Evolutionary conservation across 768 basidiomycete species (phyloP).

Genomic region (Xerocomus spinulosus): DNA sequence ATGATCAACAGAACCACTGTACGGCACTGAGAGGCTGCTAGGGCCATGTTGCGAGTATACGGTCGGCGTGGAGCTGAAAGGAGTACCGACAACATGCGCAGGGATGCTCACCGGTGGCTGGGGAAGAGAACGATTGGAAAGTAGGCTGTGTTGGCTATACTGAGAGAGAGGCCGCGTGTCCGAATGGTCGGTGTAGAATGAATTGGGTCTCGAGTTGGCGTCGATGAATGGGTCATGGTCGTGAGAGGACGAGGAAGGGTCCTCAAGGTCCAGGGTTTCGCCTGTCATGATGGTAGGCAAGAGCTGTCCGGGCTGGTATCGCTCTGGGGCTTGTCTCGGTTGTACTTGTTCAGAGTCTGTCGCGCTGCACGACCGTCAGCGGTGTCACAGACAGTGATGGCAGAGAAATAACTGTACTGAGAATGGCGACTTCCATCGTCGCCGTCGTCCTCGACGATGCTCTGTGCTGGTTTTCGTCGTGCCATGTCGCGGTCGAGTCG

Average conservation of each 20-base stretch:
- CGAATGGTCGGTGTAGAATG: constrained; percentile 25
- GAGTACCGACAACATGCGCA: constrained; percentile 17
- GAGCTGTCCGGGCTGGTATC: constrained; percentile 59
- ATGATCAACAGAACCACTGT: constrained; percentile 43
- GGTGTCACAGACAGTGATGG: neutral
- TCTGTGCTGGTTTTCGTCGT: constrained; percentile 18
- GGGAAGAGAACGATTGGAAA: constrained; percentile 27
- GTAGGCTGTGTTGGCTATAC: constrained; percentile 36
- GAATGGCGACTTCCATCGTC: constrained; percentile 1
- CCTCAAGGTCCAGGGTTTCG: constrained; percentile 55
- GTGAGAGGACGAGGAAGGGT: constrained; percentile 25
- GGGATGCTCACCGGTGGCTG: constrained; percentile 16
- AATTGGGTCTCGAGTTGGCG: constrained; percentile 26
- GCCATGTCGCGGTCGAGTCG: constrained; percentile 9
- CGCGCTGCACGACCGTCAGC: constrained; percentile 6
- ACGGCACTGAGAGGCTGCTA: constrained; percentile 32
- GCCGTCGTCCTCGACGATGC: neutral
- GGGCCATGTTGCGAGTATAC: constrained; percentile 4
- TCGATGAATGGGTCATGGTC: constrained; percentile 30
- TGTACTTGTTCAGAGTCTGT: constrained; percentile 7
- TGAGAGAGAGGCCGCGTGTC: constrained; percentile 30
- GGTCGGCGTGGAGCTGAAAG: constrained; percentile 21
- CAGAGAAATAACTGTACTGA: neutral
- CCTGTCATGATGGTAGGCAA: constrained; percentile 61
- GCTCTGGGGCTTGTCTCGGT: constrained; percentile 21